Conservation (phyloP, 306 rosid genomes). For the Purshia tridentata region DNA sequence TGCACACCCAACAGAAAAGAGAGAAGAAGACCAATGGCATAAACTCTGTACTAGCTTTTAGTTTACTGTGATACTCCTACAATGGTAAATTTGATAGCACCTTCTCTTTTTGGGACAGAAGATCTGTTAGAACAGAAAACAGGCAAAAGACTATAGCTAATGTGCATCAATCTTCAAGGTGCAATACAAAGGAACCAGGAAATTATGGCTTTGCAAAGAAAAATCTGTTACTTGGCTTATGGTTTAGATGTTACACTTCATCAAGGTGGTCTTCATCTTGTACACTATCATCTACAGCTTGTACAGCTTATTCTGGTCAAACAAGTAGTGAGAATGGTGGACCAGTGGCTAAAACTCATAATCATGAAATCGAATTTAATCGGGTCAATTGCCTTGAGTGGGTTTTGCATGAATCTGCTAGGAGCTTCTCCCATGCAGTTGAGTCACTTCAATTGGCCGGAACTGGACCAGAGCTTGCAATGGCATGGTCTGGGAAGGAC, state of each 20-base stretch:
- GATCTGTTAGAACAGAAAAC: slow-evolving; percentile 36
- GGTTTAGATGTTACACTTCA: slow-evolving; percentile 30
- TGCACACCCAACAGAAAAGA: background rate
- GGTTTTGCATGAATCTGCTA: slow-evolving; percentile 60
- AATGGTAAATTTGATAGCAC: slow-evolving; percentile 19
- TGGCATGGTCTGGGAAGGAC: slow-evolving; percentile 83
- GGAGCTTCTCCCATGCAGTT: slow-evolving; percentile 58
- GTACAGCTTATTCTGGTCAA: slow-evolving; percentile 31
- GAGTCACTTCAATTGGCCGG: slow-evolving; percentile 50
- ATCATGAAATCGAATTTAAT: slow-evolving; percentile 31
- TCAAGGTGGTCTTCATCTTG: slow-evolving; percentile 34
- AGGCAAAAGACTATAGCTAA: slow-evolving; percentile 25
- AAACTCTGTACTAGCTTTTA: background rate
- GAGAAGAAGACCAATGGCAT: slow-evolving; percentile 4
- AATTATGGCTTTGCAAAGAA: slow-evolving; percentile 25
- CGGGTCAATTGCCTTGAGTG: slow-evolving; percentile 53
- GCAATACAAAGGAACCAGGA: slow-evolving; percentile 36
- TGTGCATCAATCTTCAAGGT: slow-evolving; percentile 32
- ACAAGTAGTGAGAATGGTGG: slow-evolving; percentile 29
- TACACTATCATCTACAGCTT: slow-evolving; percentile 29
- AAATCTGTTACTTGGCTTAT: slow-evolving; percentile 27
- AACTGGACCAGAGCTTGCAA: slow-evolving; percentile 55
- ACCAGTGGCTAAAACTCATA: slow-evolving; percentile 21
- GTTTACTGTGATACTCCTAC: background rate
- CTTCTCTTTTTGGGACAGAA: slow-evolving; percentile 32